Base-by-base conservation (phyloP, 345 rosid species). In the Populus deltoides region DNA sequence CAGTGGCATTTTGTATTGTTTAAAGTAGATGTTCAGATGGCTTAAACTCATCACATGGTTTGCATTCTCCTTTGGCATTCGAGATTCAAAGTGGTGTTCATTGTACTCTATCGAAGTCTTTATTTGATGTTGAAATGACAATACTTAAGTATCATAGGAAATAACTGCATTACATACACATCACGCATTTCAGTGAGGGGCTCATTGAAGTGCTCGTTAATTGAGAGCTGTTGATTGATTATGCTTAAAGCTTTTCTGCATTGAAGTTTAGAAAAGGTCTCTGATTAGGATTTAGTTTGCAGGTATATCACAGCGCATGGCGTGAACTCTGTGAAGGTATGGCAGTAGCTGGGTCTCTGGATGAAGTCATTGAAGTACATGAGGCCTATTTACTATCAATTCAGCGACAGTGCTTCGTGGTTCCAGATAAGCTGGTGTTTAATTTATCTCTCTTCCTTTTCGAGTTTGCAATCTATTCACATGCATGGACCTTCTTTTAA, bases 221-320 rank as follows among this genome's bases (percentile, higher is more conserved):
- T 13, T 29, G n/a, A 41, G 39, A 59, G 51, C 76, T 73, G 68
- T 24, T 39, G 5, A 73, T 72, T 29, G 12, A 25, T 66, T 20
- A 27, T 75, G 78, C 29, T 29, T 29, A 39, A 25, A 47, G 49
- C 41, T 31, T 66, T 65, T 39, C 18, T 47, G 16, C 53, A 47
- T 47, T 47, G 18, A 47, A 47, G 53, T 47, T 47, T 47, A 47
- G 18, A 47, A 47, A 47, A 38, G 53, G 67, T 78, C 73, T 78
- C 73, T 78, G 59, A 79, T 67, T 69, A 74, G 78, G 67, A 72
- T 82, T 15, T 83, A n/a, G 15, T 75, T 43, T 45, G 75, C 91
- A 96, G 99, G 99, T 96, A 62, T 96, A 93, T 86, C 99, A 93
- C 81, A 92, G 94, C 20, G 93, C 98, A 6, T 96, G 99, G 99